These are phyloP conservation scores for Isatis tinctoria DNA, from an alignment of 345 rosid genomes.

Conservation along the genomic window DNA sequence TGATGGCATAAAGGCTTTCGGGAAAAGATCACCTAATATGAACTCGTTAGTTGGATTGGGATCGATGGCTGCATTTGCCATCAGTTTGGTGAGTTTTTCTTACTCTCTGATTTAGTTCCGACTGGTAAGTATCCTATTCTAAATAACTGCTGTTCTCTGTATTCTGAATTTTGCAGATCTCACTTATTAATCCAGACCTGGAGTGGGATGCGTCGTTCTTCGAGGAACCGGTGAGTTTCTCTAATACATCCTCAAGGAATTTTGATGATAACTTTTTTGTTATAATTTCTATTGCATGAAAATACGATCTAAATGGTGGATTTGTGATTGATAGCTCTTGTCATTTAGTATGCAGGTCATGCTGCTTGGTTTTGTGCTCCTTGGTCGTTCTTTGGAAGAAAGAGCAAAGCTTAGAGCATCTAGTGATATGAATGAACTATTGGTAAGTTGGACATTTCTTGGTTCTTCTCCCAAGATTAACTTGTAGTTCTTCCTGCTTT, in stretches of 20 bases:
- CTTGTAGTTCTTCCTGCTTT: neutral
- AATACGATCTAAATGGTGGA: neutral
- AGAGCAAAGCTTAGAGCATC: constrained; percentile 83
- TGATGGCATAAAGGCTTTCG: constrained; percentile 79
- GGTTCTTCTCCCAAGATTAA: neutral
- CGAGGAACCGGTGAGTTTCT: constrained; percentile 92
- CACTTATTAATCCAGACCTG: constrained; percentile 81
- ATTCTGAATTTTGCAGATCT: constrained; percentile 44
- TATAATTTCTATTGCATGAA: neutral
- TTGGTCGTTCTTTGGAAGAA: constrained; percentile 95
- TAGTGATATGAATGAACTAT: constrained; percentile 92
- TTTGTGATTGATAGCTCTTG: constrained; percentile 46
- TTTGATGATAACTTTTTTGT: neutral
- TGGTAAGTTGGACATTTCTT: constrained; percentile 43
- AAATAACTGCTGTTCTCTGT: neutral
- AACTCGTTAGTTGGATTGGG: constrained; percentile 95
- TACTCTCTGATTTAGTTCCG: constrained; percentile 3
- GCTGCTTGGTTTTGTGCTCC: constrained; percentile 97
- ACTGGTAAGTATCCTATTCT: neutral
- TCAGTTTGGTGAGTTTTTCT: constrained; percentile 60
- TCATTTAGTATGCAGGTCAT: constrained; percentile 90
- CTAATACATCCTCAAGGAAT: constrained; percentile 1
- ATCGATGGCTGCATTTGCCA: constrained; percentile 73
- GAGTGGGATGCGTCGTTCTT: constrained; percentile 93
- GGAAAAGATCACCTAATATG: constrained; percentile 92